Evolutionary conservation across 306 rosid genomes (phyloP), one percentile per base, ranked within the genome.

Genomic region (Corylus americana): DNA sequence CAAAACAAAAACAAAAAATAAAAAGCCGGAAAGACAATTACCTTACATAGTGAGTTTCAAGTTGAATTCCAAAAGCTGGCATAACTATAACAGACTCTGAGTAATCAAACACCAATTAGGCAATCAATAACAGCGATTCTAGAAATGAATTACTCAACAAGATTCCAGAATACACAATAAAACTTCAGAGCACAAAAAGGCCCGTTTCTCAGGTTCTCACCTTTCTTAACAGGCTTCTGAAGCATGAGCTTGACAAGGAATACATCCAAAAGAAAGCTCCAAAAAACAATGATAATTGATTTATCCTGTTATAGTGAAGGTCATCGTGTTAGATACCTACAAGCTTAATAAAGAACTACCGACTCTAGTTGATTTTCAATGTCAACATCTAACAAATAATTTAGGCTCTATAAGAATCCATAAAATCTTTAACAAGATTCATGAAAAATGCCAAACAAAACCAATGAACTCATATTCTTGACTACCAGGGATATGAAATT

Each of bases 61-160:
- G 95, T 82, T 94, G 97, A 76, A 94, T 93, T 71, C 98, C 98
- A 71, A 94, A 92, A 81, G 94, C 92, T 14, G 98, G 97, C 90
- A 94, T 87, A 82, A 94, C 84, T 68, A 94, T 78, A 47, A 94
- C 91, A 50, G 93, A 90, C 85, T 94, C 97, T 94, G 93, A 80
- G 70, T 57, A 71, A 81, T 78, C 51, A 76, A 83, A 42, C 73
- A 61, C 73, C 69, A 68, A 44, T 58, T 18, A 45, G 71, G 64
- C 71, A 82, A 67, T 29, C 74, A 67, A 67, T 72, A 25, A 74
- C 37, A 14, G 53, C 5, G 0, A 50, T 78, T 72, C 49, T 13
- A 55, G 50, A 79, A 72, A 25, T 42, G 18, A 75, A 27, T 54
- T 55, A 61, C 74, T 42, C 39, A 14, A 69, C 39, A 68, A 84